phyloP scores from a whole-genome alignment of 83 land plant genomes.

The Thuja plicata region DNA sequence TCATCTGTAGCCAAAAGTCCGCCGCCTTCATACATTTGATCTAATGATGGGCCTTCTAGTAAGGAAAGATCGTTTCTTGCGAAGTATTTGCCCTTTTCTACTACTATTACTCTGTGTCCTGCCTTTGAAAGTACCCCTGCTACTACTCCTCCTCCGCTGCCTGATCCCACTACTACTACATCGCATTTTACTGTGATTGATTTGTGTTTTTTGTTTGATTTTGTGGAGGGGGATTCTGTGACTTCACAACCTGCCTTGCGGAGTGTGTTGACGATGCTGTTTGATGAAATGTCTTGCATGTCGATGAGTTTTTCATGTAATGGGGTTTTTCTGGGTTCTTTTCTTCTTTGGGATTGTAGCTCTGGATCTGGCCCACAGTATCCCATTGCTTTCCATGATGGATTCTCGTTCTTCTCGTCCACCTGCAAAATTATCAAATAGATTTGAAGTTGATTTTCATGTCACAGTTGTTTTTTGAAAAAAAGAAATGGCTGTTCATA shows the following conservation, averaged over 20 bases:
- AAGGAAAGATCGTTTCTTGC: conserved; percentile 44
- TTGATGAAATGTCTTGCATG: not conserved
- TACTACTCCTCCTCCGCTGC: conserved; percentile 68
- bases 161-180: conserved; percentile 72
- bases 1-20: conserved; percentile 61
- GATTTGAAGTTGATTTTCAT: not conserved
- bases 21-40: conserved; percentile 54
- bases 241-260: conserved; percentile 9
- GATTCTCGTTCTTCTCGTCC: conserved; percentile 47
- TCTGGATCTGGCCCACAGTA: conserved; percentile 46
- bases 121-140: conserved; percentile 64
- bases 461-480: not conserved
- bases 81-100: conserved; percentile 65
- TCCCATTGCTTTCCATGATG: conserved; percentile 70
- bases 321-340: not conserved
- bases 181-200: conserved; percentile 46
- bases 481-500: too few relatives aligned
- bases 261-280: not conserved
- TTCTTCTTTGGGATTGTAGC: not conserved
- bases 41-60: conserved; percentile 53
- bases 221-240: not conserved
- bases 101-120: conserved; percentile 60
- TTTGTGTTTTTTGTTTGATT: not conserved
- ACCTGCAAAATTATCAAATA: conserved; percentile 31
- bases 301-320: not conserved